Evolutionary conservation across 2,329 filamentous ascomycete species (phyloP).

Genomic region (Diaporthe eres): DNA sequence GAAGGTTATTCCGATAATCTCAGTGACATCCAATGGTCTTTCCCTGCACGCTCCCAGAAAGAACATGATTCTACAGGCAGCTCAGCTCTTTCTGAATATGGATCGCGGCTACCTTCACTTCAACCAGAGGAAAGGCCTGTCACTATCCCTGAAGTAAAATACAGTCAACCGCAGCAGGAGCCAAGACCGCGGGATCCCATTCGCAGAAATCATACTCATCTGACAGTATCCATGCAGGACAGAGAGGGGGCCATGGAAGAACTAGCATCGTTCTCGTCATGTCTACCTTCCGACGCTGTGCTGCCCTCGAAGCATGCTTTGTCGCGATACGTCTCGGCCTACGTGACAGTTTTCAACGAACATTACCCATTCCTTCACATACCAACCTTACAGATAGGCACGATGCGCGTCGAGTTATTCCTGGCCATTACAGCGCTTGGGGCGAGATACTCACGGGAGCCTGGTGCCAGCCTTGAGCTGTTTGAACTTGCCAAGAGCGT

Average conservation of each 20-base stretch:
- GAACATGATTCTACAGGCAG: background rate
- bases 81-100: conserved; percentile 4
- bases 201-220: background rate
- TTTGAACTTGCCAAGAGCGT: background rate
- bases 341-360: background rate
- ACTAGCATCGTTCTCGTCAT: background rate
- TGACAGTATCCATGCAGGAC: background rate
- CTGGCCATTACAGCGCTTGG: background rate
- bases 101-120: background rate
- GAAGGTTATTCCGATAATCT: background rate
- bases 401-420: background rate
- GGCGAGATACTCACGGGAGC: conserved; percentile 5
- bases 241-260: background rate
- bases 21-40: background rate
- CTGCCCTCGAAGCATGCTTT: background rate
- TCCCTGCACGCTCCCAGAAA: background rate
- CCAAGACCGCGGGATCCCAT: background rate
- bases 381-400: background rate
- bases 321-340: background rate
- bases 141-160: background rate
- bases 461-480: background rate
- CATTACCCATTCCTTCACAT: conserved; percentile 15
- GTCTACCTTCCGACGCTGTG: background rate
- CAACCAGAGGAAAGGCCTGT: background rate
- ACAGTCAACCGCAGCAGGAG: background rate